Evolutionary conservation across 1,284 basidiomycete genomes (phyloP), one percentile per base, ranked within the genome.

Genomic region (Flammula alnicola): DNA sequence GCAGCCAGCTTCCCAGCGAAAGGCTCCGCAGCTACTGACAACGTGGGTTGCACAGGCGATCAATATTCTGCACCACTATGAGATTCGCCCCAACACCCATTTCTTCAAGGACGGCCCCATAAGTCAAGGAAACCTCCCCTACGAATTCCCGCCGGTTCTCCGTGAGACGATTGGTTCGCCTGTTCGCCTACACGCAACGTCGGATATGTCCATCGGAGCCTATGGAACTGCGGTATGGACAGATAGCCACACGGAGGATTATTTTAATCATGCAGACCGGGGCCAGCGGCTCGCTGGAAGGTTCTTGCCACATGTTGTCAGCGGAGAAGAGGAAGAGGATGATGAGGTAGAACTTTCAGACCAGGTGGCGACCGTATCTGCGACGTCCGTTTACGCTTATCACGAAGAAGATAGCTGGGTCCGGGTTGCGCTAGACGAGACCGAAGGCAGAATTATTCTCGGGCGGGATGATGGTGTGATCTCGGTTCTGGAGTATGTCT

Each of bases 201-300:
- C 77, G 16, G 74, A 81, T 45, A 75, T 82, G 65, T 69, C 71
- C 0, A 56, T 88, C 12, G 84, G 84, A 0, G 65, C 61, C n/a
- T 76, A 78, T 55, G 85, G 85, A 2, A 84, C 82, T 3, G 78
- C 78, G 4, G 55, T 88, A 11, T 88, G 83, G 80, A 67, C 84
- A 29, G 86, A 88, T 56, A 80, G 72, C 44, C 78, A 84, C 40
- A 76, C 78, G 0, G 77, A 80, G 44, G 77, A 78, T 44, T 72
- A 74, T 58, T 67, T 70, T 49, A 67, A 66, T 6, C 73, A 73
- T 19, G 73, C 70, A 25, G 78, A 80, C 41, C 69, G 63, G 8
- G 83, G 83, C 0, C 84, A 87, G 63, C 73, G 84, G 30, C 62
- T 86, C 25, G 83, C 80, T 0, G 81, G 77, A 38, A 59, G 60